Evolutionary conservation across 2,329 filamentous ascomycete genomes (phyloP), one percentile per base, ranked within the genome.

Genomic region (Albifimbria verrucaria): DNA sequence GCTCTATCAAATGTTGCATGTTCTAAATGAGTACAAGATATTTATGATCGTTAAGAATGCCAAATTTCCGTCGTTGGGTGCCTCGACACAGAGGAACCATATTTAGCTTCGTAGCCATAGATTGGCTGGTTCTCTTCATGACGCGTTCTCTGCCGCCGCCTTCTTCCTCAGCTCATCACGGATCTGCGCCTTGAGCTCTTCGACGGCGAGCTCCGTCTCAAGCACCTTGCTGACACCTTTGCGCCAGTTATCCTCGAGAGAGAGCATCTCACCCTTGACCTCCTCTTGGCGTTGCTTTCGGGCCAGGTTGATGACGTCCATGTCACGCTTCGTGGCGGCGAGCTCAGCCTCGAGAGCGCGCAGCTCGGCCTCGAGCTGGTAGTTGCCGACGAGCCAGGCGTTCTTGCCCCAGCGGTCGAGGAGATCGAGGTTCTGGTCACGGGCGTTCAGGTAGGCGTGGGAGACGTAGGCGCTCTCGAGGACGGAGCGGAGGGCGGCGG

Each of bases 301-400:
- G 63, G 82, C 77, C 54, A 87, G 76, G 59, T 92, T 92, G 10
- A 94, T 77, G 36, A 81, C 68, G 66, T 97, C 92, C 47, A 92
- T 81, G 59, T 89, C 84, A 54, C 80, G 77, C 68, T 86, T 87
- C 20, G 81, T 74, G 39, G 77, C 79, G 15, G 84, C 86, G 48
- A 97, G 77, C 63, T 96, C 91, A 44, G 77, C 77, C 77, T 97
- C 93, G 23, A 95, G 65, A 12, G 70, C 70, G 49, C 80, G 79
- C 21, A 73, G 60, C 42, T 90, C 81, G 43, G 83, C 82, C 72
- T 97, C 93, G 20, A 92, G 71, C 60, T 89, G 85, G 62, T 87
- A 83, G 70, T 99, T 99, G 6, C 84, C 84, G 9, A 96, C 81
- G 52, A 99, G 78, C 93, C 94, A 97, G 10, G 90, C 88, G 69